These are phyloP conservation scores for Amauroascus verrucosus DNA, from an alignment of 2,329 filamentous ascomycete species.

Conservation along the genomic window DNA sequence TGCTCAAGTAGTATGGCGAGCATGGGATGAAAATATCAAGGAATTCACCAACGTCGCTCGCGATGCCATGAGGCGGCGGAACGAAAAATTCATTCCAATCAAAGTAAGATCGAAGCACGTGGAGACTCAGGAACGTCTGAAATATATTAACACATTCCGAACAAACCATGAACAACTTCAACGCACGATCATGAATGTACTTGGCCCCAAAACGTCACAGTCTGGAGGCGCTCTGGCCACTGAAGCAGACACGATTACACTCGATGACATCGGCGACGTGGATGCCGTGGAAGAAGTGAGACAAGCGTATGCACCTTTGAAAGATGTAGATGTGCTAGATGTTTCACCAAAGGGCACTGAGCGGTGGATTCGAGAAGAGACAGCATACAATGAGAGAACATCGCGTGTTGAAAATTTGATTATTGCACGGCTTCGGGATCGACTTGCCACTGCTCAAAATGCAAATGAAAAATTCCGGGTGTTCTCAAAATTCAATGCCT, in stretches of 20 bases:
- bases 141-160: constrained; percentile 88
- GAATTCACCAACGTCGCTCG: constrained; percentile 96
- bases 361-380: constrained; percentile 86
- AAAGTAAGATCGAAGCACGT: constrained; percentile 83
- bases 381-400: constrained; percentile 93
- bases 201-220: constrained; percentile 61
- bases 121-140: constrained; percentile 79
- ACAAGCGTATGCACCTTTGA: constrained; percentile 85
- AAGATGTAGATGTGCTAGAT: constrained; percentile 90
- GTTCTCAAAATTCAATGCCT: constrained; percentile 98
- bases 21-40: constrained; percentile 93
- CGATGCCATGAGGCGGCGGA: constrained; percentile 83
- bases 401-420: constrained; percentile 98
- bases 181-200: constrained; percentile 90
- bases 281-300: constrained; percentile 94
- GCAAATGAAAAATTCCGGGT: constrained; percentile 99
- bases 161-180: constrained; percentile 97
- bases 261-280: constrained; percentile 92
- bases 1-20: constrained; percentile 74
- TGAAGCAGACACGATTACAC: constrained; percentile 54
- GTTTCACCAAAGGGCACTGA: constrained; percentile 82
- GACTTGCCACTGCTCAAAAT: constrained; percentile 87
- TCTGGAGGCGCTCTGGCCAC: constrained; percentile 38
- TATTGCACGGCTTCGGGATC: constrained; percentile 84
- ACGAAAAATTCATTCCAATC: constrained; percentile 98